phyloP scores from a whole-genome alignment of 768 basidiomycete genomes.

The Tubosaeta sp. region DNA sequence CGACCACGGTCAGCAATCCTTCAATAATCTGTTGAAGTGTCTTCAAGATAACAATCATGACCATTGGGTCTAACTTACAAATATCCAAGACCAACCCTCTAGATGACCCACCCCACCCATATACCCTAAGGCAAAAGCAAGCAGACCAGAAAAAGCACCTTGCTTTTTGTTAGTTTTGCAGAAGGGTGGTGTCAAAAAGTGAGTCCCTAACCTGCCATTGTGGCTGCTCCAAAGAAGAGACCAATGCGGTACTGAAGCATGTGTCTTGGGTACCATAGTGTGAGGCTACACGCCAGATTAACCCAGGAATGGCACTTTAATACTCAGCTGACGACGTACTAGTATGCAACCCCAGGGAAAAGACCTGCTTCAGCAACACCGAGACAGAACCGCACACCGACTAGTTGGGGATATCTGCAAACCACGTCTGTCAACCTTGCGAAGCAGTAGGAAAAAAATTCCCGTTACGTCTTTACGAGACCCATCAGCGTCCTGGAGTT shows the following conservation, averaged over 20 bases:
- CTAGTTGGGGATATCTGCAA: too few relatives aligned
- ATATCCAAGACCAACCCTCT: slow-evolving; percentile 67
- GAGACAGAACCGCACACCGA: too few relatives aligned
- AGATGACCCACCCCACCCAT: slow-evolving; percentile 45
- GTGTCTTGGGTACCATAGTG: slow-evolving; percentile 66
- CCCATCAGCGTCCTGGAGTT: too few relatives aligned
- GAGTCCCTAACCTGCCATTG: slow-evolving; percentile 41
- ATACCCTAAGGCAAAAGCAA: slow-evolving; percentile 53
- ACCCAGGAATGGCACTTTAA: too few relatives aligned
- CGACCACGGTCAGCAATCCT: slow-evolving; percentile 55
- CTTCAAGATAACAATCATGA: not conserved
- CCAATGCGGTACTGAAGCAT: slow-evolving; percentile 57
- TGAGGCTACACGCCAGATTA: slow-evolving; percentile 28
- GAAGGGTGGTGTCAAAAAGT: not conserved
- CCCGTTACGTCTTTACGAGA: too few relatives aligned
- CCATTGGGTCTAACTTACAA: slow-evolving; percentile 34
- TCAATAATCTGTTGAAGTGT: slow-evolving; percentile 12
- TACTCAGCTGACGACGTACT: too few relatives aligned
- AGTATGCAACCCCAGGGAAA: too few relatives aligned
- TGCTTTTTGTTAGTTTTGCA: not conserved
- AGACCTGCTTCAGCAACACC: too few relatives aligned
- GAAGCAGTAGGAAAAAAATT: too few relatives aligned
- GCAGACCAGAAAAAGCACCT: slow-evolving; percentile 54
- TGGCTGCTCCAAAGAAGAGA: slow-evolving; percentile 63
- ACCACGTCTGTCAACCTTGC: too few relatives aligned